Evolutionary conservation across 345 rosid species (phyloP).

Genomic region (Hevea brasiliensis): DNA sequence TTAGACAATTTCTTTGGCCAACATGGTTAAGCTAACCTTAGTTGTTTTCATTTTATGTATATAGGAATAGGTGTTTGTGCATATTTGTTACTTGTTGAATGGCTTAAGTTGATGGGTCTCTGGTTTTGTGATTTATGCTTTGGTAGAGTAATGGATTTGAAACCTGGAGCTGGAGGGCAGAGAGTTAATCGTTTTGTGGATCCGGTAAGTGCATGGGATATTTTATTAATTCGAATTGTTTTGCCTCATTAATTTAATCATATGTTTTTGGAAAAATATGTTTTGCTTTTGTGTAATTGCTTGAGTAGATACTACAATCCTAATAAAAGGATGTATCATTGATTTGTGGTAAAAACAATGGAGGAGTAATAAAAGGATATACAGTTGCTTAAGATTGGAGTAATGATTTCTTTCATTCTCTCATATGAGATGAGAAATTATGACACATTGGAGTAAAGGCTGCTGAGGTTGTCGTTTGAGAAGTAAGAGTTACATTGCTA

Average conservation of each 20-base stretch:
- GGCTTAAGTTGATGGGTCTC: not conserved
- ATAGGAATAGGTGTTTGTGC: not conserved
- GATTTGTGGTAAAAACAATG: not conserved
- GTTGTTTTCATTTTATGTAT: not conserved
- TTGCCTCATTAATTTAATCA: too few relatives aligned
- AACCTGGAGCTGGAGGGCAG: conserved; percentile 18
- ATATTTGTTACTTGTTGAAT: not conserved
- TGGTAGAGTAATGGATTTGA: conserved; percentile 34
- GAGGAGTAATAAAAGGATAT: not conserved
- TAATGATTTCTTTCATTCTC: not conserved
- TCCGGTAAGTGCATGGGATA: conserved; percentile 12
- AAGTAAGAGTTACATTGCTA: not conserved
- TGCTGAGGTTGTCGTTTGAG: not conserved
- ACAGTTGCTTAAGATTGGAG: not conserved
- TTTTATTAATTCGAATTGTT: not conserved
- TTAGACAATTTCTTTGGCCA: not conserved
- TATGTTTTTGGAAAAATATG: not conserved
- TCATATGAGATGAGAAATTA: not conserved
- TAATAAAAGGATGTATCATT: not conserved
- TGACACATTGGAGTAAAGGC: not conserved
- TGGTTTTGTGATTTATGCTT: conserved; percentile 1
- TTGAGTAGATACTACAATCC: too few relatives aligned
- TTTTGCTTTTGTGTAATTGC: too few relatives aligned
- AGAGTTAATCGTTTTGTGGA: conserved; percentile 4
- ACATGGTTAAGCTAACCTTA: not conserved